Conservation (phyloP, 2,329 filamentous ascomycete species). For the Gnomoniopsis smithogilvyi region DNA sequence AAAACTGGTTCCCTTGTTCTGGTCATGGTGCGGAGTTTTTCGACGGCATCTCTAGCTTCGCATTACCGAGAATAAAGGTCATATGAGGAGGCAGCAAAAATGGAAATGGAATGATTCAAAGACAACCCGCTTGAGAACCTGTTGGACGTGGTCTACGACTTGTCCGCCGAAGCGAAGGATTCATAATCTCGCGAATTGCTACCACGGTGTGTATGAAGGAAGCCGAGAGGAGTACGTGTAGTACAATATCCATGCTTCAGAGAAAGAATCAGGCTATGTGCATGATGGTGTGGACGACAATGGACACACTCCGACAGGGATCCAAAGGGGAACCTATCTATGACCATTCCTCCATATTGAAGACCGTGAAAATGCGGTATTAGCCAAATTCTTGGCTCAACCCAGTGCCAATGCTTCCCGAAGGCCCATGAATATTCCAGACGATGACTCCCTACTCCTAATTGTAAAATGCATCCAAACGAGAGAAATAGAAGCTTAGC, state of each 20-base stretch:
- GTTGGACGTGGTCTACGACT: not conserved
- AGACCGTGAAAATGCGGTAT: constrained; percentile 8
- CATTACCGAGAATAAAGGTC: constrained; percentile 37
- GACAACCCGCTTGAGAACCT: constrained; percentile 4
- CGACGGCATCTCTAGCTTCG: constrained; percentile 42
- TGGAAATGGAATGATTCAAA: constrained; percentile 16
- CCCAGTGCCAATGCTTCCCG: constrained; percentile 6
- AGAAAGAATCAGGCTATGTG: not conserved
- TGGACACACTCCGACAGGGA: not conserved
- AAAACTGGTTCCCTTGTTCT: constrained; percentile 23
- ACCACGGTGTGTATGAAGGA: not conserved
- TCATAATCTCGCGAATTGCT: constrained; percentile 1
- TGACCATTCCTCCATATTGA: not conserved
- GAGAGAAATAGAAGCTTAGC: constrained; percentile 9
- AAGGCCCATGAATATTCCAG: constrained; percentile 9
- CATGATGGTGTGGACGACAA: not conserved
- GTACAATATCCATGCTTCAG: constrained; percentile 4
- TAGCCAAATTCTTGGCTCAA: constrained; percentile 4
- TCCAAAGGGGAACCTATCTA: not conserved
- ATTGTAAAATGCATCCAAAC: constrained; percentile 18
- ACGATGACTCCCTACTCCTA: constrained; percentile 18
- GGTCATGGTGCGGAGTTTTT: constrained; percentile 41
- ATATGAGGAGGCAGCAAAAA: constrained; percentile 17
- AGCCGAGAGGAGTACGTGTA: constrained; percentile 3
- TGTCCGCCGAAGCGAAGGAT: not conserved